Evolutionary conservation across 2,329 filamentous ascomycete genomes (phyloP).

Genomic region (Talaromyces sp.): DNA sequence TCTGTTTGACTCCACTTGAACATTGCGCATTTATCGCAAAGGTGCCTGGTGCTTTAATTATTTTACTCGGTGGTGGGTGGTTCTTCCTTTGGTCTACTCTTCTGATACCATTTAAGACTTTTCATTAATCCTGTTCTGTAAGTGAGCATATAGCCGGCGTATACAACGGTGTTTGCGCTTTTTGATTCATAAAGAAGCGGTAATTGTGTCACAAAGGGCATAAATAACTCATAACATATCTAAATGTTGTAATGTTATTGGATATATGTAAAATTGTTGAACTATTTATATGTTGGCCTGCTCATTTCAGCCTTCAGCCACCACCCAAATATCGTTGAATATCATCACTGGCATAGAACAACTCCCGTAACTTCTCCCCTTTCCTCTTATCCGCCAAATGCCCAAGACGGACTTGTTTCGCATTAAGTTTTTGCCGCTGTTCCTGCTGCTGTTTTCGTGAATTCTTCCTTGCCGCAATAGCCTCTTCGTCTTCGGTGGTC

Average conservation of each 20-base stretch:
- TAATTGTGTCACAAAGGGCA: too few relatives aligned
- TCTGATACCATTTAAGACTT: constrained; percentile 29
- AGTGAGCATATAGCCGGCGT: constrained; percentile 8
- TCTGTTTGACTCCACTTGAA: constrained; percentile 44
- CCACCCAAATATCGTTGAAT: constrained; percentile 66
- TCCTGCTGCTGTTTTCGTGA: constrained; percentile 36
- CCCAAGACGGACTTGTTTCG: constrained; percentile 62
- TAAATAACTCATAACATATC: background rate
- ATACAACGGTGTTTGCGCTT: background rate
- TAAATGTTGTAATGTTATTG: background rate
- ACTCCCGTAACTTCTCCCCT: constrained; percentile 58
- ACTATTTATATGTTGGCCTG: background rate
- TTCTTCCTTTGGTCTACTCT: constrained; percentile 24
- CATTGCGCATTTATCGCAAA: constrained; percentile 47
- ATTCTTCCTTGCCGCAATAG: constrained; percentile 25
- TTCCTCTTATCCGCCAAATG: constrained; percentile 59
- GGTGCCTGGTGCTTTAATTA: constrained; percentile 9
- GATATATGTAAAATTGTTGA: background rate
- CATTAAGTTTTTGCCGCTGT: constrained; percentile 54
- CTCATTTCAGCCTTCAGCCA: background rate
- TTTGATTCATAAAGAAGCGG: too few relatives aligned
- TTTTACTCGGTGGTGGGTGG: constrained; percentile 16
- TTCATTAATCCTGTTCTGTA: background rate
- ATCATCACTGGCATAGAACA: constrained; percentile 72
- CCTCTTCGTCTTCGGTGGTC: constrained; percentile 26